phyloP scores from a whole-genome alignment of 2,329 filamentous ascomycete species.

The Corniculantispora saksenae region DNA sequence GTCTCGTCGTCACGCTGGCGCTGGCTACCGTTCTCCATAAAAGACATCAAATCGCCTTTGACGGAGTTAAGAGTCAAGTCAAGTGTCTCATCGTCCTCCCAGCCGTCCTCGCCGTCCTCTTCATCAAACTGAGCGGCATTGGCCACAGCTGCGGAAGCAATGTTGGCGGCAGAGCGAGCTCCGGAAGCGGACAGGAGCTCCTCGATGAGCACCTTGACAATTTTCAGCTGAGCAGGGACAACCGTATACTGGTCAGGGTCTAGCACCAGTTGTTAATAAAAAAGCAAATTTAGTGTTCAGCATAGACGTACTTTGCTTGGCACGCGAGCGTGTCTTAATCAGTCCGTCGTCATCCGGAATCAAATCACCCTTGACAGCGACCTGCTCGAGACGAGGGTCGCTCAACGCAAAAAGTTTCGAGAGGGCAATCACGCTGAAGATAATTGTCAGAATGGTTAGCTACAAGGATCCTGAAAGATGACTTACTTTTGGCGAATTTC shows the following conservation, averaged over 20 bases:
- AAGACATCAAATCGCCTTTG: constrained; percentile 80
- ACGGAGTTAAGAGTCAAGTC: constrained; percentile 72
- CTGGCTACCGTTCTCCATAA: constrained; percentile 58
- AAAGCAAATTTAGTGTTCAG: constrained; percentile 21
- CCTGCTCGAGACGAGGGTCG: constrained; percentile 75
- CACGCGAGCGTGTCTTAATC: constrained; percentile 92
- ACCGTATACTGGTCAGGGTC: constrained; percentile 86
- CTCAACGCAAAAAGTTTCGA: constrained; percentile 88
- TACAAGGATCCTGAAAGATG: too few species aligned
- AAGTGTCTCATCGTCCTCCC: constrained; percentile 76
- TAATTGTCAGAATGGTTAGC: neutral
- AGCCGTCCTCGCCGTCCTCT: constrained; percentile 82
- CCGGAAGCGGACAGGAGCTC: constrained; percentile 84
- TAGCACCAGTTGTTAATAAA: constrained; percentile 34
- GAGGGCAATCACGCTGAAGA: constrained; percentile 77
- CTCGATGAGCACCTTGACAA: constrained; percentile 91
- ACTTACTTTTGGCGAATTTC: constrained; percentile 93
- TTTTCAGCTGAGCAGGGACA: constrained; percentile 87
- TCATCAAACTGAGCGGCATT: constrained; percentile 61
- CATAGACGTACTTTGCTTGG: constrained; percentile 68
- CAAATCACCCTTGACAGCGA: constrained; percentile 87
- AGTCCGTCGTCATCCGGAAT: constrained; percentile 74
- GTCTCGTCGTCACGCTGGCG: constrained; percentile 87
- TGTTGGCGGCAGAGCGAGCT: constrained; percentile 57
- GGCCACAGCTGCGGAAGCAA: constrained; percentile 64